phyloP scores from a whole-genome alignment of 208 protist genomes.

The Leishmania aethiopica region DNA sequence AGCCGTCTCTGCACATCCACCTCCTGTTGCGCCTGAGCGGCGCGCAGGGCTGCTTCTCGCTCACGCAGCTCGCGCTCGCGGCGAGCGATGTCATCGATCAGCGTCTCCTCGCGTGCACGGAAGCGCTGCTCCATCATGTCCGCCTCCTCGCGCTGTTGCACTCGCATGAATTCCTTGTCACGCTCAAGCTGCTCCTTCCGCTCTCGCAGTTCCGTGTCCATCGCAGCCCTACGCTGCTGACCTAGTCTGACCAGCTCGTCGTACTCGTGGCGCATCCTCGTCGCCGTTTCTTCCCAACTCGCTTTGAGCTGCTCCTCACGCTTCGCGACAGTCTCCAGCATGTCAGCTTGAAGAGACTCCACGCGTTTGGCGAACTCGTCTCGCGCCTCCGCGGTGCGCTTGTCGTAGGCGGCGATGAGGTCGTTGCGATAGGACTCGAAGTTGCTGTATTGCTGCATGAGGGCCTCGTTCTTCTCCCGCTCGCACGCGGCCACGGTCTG shows the following conservation, averaged over 20 bases:
- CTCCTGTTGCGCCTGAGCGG: slow-evolving; percentile 38
- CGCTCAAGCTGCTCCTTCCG: slow-evolving; percentile 35
- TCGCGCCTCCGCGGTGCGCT: slow-evolving; percentile 34
- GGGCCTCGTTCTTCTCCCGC: slow-evolving; percentile 30
- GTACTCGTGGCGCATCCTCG: slow-evolving; percentile 38
- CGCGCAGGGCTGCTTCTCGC: slow-evolving; percentile 46
- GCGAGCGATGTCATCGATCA: slow-evolving; percentile 47
- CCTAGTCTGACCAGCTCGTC: slow-evolving; percentile 31
- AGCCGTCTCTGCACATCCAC: slow-evolving; percentile 39
- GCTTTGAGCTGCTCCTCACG: slow-evolving; percentile 47
- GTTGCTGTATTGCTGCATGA: slow-evolving; percentile 40
- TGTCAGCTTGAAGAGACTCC: slow-evolving; percentile 28
- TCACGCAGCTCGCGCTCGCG: slow-evolving; percentile 59
- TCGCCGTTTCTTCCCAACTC: slow-evolving; percentile 40
- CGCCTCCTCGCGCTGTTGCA: slow-evolving; percentile 34
- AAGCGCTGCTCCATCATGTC: slow-evolving; percentile 29
- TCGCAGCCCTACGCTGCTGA: slow-evolving; percentile 32
- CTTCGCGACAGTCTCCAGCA: slow-evolving; percentile 38
- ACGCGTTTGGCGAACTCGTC: slow-evolving; percentile 39
- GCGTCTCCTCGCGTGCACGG: slow-evolving; percentile 52
- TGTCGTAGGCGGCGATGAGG: slow-evolving; percentile 42
- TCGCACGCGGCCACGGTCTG: slow-evolving; percentile 29
- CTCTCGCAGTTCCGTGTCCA: slow-evolving; percentile 48
- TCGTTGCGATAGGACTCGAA: slow-evolving; percentile 45
- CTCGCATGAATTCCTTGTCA: slow-evolving; percentile 45